Evolutionary conservation across 2,329 filamentous ascomycete species (phyloP).

Genomic region (Sporothrix sp.): DNA sequence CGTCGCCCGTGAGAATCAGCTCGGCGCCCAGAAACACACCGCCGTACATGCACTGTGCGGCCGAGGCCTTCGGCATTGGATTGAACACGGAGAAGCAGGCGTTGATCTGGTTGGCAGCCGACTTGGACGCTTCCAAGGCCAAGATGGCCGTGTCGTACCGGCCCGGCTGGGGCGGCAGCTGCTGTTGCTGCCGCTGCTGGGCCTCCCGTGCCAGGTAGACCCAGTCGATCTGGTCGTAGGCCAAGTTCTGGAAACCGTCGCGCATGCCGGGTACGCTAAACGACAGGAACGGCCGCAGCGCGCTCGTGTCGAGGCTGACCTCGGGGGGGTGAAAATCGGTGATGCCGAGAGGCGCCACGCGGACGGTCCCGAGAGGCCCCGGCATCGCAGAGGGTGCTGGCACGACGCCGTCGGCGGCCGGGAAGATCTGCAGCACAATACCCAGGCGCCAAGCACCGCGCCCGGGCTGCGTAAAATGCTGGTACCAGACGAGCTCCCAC

Average conservation of each 20-base stretch:
- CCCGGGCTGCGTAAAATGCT: conserved; percentile 24
- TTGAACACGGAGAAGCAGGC: conserved; percentile 28
- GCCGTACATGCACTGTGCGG: conserved; percentile 19
- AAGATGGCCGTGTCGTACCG: conserved; percentile 14
- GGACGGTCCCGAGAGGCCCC: conserved; percentile 18
- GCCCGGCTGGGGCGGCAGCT: not conserved
- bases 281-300: conserved; percentile 30
- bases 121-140: conserved; percentile 30
- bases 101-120: conserved; percentile 28
- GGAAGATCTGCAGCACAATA: conserved; percentile 20
- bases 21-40: conserved; percentile 30
- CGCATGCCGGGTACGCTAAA: conserved; percentile 27
- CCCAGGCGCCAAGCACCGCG: conserved; percentile 28
- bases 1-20: conserved; percentile 26
- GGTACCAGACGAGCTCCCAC: conserved; percentile 29
- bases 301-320: conserved; percentile 18
- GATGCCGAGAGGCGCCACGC: conserved; percentile 26
- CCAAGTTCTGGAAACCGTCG: conserved; percentile 20
- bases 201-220: conserved; percentile 16
- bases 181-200: conserved; percentile 15
- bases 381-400: conserved; percentile 13
- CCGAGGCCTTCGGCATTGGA: conserved; percentile 16
- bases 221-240: conserved; percentile 26
- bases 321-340: conserved; percentile 12
- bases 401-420: not conserved